These are phyloP conservation scores for Macrolepiota albuminosa DNA, from an alignment of 768 basidiomycete genomes.

Conservation along the genomic window DNA sequence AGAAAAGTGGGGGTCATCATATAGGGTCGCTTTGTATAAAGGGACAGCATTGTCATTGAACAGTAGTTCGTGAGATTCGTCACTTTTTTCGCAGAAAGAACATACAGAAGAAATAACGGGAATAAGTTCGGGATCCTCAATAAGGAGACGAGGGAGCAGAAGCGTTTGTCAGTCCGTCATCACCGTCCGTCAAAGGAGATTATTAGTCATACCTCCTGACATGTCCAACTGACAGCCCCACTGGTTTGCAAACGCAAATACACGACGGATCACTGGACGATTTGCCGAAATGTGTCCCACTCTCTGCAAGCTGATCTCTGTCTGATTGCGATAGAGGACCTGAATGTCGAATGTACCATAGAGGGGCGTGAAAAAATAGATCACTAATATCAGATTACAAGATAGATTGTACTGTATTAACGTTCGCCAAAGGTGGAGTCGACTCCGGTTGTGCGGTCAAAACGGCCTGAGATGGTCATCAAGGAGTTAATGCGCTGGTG, in stretches of 20 bases:
- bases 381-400: not conserved
- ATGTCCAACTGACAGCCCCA: not conserved
- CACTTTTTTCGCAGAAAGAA: not conserved
- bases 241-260: not conserved
- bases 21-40: not conserved
- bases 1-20: not conserved
- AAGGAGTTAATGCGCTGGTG: not conserved
- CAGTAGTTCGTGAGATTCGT: conserved; percentile 1
- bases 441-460: no score
- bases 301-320: not conserved
- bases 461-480: not conserved
- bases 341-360: not conserved
- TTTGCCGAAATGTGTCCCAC: not conserved
- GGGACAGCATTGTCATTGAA: not conserved
- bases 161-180: not conserved
- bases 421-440: not conserved
- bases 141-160: not conserved
- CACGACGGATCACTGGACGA: not conserved
- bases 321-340: not conserved
- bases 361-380: not conserved
- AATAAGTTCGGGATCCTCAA: not conserved
- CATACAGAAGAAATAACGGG: not conserved
- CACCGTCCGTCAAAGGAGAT: conserved; percentile 2
- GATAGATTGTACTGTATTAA: not conserved
- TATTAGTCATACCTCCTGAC: conserved; percentile 3